phyloP scores from a whole-genome alignment of 2,329 filamentous ascomycete genomes.

The Fusarium sp. region DNA sequence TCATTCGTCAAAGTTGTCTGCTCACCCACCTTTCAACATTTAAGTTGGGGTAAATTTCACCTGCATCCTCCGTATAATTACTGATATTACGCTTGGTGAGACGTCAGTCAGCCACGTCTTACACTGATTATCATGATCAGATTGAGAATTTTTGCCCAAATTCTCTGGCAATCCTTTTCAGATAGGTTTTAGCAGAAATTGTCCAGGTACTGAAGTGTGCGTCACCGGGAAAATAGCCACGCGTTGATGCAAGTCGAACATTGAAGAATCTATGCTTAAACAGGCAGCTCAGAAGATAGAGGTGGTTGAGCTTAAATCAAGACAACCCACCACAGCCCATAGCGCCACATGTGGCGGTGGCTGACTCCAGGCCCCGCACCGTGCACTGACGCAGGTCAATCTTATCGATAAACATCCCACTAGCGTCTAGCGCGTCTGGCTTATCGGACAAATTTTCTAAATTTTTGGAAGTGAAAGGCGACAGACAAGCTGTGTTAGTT shows the following conservation, averaged over 20 bases:
- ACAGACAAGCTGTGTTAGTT: slow-evolving; percentile 33
- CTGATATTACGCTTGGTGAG: neutral
- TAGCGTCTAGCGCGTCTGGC: slow-evolving; percentile 14
- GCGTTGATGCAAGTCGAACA: slow-evolving; percentile 12
- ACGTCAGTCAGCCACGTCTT: slow-evolving; percentile 11
- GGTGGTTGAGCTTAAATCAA: neutral
- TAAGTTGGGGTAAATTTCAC: neutral
- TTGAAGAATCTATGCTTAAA: slow-evolving; percentile 36
- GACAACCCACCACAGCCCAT: too few relatives aligned
- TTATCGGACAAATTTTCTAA: slow-evolving; percentile 48
- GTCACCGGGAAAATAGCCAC: slow-evolving; percentile 21
- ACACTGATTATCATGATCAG: neutral
- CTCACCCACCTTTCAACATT: neutral
- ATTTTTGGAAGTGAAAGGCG: slow-evolving; percentile 41
- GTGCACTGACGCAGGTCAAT: neutral
- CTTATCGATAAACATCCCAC: slow-evolving; percentile 38
- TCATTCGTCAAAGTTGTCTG: neutral
- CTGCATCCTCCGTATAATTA: neutral
- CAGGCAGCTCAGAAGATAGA: slow-evolving; percentile 26
- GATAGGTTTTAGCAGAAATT: neutral
- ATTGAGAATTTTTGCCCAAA: neutral
- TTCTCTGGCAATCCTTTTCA: neutral
- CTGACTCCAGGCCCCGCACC: neutral
- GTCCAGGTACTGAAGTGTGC: slow-evolving; percentile 1
- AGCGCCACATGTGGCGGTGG: slow-evolving; percentile 24